Base-by-base conservation (phyloP, 202 grass and related monocot species). In the Digitaria exilis region DNA sequence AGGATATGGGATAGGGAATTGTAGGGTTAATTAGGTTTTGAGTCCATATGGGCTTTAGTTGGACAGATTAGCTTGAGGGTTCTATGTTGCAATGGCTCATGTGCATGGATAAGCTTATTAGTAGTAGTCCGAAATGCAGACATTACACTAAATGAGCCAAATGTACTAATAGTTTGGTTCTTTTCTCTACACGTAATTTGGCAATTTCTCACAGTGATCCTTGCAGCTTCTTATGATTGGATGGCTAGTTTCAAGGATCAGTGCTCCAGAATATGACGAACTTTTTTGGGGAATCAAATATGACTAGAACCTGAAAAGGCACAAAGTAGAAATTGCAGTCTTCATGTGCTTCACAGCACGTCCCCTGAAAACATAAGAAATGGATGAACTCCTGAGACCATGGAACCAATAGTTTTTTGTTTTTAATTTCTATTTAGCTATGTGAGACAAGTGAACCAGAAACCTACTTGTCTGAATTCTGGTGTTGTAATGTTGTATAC, bases 221-320 rank as follows among this genome's bases (percentile, higher is more conserved):
- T n/a, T n/a, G n/a, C n/a, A n/a, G n/a, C n/a, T n/a, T n/a, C 11
- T 48, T 21, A 0, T 83, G 80, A 65, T 66, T 64, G 43, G 35
- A 17, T 79, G 11, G 35, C 39, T 79, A n/a, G 29, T 84, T 66
- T 6, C 7, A 54, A 58, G 12, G 45, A 21, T 73, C 67, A 14
- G 42, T 42, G 18, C 50, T 84, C 17, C 14, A 50, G 29, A 73
- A 80, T 39, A 88, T n/a, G n/a, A n/a, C n/a, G n/a, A n/a, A n/a
- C n/a, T n/a, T n/a, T n/a, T n/a, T n/a, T n/a, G n/a, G n/a, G n/a
- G n/a, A n/a, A n/a, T n/a, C n/a, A n/a, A n/a, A n/a, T 75, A 16
- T 59, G n/a, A 75, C 10, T 75, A 74, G 1, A 57, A 68, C 4
- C 3, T 35, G n/a, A n/a, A n/a, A n/a, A n/a, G n/a, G n/a, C n/a